These are phyloP conservation scores for Podaxis sp. DNA, from an alignment of 768 basidiomycete genomes.

Conservation along the genomic window DNA sequence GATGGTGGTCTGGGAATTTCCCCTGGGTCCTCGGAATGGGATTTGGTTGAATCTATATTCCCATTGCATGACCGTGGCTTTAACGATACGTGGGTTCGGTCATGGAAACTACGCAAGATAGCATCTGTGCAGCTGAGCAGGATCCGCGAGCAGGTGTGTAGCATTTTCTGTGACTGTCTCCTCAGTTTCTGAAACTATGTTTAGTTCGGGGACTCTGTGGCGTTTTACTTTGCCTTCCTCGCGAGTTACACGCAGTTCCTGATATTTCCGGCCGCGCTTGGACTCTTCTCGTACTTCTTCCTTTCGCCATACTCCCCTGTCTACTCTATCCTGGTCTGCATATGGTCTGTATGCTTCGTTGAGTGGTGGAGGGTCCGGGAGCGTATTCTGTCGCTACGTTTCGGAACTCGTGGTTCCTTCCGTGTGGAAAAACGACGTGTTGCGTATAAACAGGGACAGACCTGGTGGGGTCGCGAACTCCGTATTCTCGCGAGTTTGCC, in stretches of 20 bases:
- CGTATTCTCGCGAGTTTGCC: slow-evolving; percentile 70
- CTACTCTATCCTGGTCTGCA: slow-evolving; percentile 73
- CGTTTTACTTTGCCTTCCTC: slow-evolving; percentile 89
- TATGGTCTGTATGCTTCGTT: slow-evolving; percentile 86
- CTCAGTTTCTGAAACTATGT: neutral
- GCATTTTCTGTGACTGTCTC: neutral
- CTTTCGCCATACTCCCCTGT: slow-evolving; percentile 70
- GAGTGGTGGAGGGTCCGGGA: slow-evolving; percentile 93
- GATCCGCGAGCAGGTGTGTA: slow-evolving; percentile 67
- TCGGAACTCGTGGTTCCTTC: slow-evolving; percentile 77
- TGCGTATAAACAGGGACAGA: slow-evolving; percentile 50
- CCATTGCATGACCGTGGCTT: slow-evolving; percentile 82
- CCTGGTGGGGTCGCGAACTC: slow-evolving; percentile 77
- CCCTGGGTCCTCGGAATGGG: slow-evolving; percentile 71
- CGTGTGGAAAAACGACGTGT: slow-evolving; percentile 73
- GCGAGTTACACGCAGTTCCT: slow-evolving; percentile 81
- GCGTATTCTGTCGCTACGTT: slow-evolving; percentile 77
- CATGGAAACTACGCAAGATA: slow-evolving; percentile 69
- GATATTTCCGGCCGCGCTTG: slow-evolving; percentile 70
- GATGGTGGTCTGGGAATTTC: slow-evolving; percentile 87
- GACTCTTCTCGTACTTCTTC: slow-evolving; percentile 68
- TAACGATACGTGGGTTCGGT: slow-evolving; percentile 76
- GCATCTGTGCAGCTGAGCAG: slow-evolving; percentile 64
- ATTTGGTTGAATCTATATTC: slow-evolving; percentile 78
- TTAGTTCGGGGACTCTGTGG: slow-evolving; percentile 77